Percentiles rank a stretch among this genome's conserved stretches.
These are phyloP conservation scores for Cladophialophora exuberans DNA, from an alignment of 2,329 filamentous ascomycete species.

Conservation along the genomic window DNA sequence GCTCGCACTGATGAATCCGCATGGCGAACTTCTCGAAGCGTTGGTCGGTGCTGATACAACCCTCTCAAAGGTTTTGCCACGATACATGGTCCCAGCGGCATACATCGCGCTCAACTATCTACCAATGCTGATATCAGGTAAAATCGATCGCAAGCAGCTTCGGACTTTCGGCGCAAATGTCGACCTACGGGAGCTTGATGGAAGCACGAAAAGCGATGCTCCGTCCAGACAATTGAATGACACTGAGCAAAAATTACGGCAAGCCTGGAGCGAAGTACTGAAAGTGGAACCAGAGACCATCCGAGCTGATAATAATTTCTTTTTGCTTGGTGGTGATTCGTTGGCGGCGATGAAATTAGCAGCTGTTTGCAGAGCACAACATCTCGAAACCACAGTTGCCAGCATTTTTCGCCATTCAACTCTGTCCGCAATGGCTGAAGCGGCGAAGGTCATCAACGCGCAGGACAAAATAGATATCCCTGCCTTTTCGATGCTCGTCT, in stretches of 20 bases:
- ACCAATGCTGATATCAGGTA: conserved; percentile 40
- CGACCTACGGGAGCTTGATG: conserved; percentile 39
- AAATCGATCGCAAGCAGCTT: conserved; percentile 40
- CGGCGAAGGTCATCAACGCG: conserved; percentile 40
- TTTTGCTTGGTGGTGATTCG: conserved; percentile 39
- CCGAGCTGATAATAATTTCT: conserved; percentile 41
- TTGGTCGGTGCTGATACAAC: conserved; percentile 28
- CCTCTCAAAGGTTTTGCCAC: conserved; percentile 35
- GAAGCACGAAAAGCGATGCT: conserved; percentile 17
- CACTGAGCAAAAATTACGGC: conserved; percentile 9
- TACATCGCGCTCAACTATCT: conserved; percentile 40
- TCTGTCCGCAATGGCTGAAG: conserved; percentile 48
- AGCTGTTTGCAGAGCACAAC: conserved; percentile 27
- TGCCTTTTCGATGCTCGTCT: conserved; percentile 37
- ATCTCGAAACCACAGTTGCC: conserved; percentile 32
- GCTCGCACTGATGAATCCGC: conserved; percentile 2
- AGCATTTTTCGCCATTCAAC: conserved; percentile 43
- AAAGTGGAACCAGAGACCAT: conserved; percentile 40
- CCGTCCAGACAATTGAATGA: conserved; percentile 10
- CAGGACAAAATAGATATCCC: conserved; percentile 25
- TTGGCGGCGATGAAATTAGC: conserved; percentile 39
- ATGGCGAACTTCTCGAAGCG: conserved; percentile 7
- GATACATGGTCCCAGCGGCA: conserved; percentile 41
- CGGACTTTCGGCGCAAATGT: conserved; percentile 32
- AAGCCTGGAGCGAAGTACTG: conserved; percentile 40